Evolutionary conservation across 257 asterid genomes (phyloP).

Genomic region (Solanum gracilifrons): DNA sequence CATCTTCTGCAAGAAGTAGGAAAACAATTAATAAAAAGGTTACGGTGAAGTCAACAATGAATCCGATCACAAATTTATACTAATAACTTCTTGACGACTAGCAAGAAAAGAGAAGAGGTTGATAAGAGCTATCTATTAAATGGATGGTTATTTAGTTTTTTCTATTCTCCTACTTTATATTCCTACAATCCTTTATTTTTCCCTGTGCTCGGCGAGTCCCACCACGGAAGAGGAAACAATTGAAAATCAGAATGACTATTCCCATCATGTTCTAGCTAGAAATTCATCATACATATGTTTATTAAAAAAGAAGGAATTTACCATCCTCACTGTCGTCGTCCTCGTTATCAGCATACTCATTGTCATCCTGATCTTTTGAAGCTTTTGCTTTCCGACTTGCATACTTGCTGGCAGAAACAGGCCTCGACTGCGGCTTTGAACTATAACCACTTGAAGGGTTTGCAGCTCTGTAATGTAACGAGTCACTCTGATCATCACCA

Average conservation of each 20-base stretch:
- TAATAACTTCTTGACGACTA: not conserved
- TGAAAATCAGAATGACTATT: not conserved
- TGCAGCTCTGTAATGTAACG: slow-evolving; percentile 39
- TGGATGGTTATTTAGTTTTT: not conserved
- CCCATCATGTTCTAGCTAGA: not conserved
- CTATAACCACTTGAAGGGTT: slow-evolving; percentile 43
- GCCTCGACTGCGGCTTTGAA: slow-evolving; percentile 39
- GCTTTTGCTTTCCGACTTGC: slow-evolving; percentile 46
- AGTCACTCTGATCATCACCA: slow-evolving; percentile 71
- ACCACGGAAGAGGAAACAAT: not conserved
- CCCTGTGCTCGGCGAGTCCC: not conserved
- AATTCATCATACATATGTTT: not conserved
- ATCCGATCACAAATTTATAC: not conserved
- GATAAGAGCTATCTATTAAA: not conserved
- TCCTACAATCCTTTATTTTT: not conserved
- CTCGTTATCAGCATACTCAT: slow-evolving; percentile 45
- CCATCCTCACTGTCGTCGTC: slow-evolving; percentile 52
- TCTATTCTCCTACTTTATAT: not conserved
- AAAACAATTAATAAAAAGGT: not conserved
- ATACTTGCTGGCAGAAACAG: slow-evolving; percentile 26
- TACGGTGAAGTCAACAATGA: not conserved
- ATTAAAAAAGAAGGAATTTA: not conserved
- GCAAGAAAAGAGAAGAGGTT: not conserved
- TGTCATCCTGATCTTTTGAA: slow-evolving; percentile 31
- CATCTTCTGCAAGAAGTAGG: slow-evolving; percentile 62